Base-by-base conservation (phyloP, 2,329 filamentous ascomycete species). In the Botrytis tulipae region DNA sequence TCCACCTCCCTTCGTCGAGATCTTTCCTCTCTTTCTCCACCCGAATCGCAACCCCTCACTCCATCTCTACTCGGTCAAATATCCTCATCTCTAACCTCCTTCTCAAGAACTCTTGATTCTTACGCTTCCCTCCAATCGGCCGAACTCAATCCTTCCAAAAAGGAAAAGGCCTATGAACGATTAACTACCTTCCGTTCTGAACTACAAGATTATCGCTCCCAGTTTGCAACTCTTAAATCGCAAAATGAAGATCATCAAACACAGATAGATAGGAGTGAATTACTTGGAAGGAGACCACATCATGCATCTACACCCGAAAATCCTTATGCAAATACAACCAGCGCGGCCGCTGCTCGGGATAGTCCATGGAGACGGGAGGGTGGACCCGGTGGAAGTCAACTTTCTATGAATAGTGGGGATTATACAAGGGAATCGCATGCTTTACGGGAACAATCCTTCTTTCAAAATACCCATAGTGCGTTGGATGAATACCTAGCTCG, bases 401-500 rank as follows among this genome's bases (percentile, higher is more conserved):
- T 86, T 74, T 83, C 81, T 54, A 83, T 87, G 82, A 87, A 87
- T 16, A 86, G 86, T 63, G 85, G 85, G n/a, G 91, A 94, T 76
- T 89, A 90, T 75, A 86, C 85, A 73, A 88, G 95, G 69, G 95
- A 98, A 84, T 84, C 88, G 5, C 94, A 98, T 81, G 94, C 95
- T 4, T 85, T 98, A 77, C 88, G 94, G 68, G 96, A 99, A 84
- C 94, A 97, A 79, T 91, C 87, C 75, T 98, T 99, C 85, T 93
- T 98, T 79, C 83, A 88, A 32, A 91, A 88, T 78, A 96, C 95
- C 6, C 93, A 97, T 81, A 88, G 87, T 29, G 94, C 96, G 71
- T 87, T 99, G 1, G 96, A 99, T 81, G 95, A 98, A 78, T 99
- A 97, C 81, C 89, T 99, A 73, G 95, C 97, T 66, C 87, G 95